Percentiles rank a stretch among this genome's conserved stretches.
Conservation (phyloP, 164 flowering plant species). For the Liquidambar formosana region DNA sequence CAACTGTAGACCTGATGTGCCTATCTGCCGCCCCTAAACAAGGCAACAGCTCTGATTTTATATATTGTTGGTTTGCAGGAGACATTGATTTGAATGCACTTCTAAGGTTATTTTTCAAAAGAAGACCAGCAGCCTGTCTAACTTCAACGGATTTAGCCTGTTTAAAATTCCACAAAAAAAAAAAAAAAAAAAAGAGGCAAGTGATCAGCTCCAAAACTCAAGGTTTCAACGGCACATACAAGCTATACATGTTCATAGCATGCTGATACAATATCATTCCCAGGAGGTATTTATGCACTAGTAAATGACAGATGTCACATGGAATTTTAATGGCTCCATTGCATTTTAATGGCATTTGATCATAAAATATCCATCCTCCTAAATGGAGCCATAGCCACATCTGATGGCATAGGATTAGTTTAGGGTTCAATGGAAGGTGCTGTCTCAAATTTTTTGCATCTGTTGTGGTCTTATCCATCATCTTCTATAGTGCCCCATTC, state of each 20-base stretch:
- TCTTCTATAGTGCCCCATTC: too few relatives aligned
- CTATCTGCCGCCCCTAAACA: slow-evolving; percentile 89
- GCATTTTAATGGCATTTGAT: too few relatives aligned
- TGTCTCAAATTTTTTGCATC: background rate
- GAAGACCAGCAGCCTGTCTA: slow-evolving; percentile 96
- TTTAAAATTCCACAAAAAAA: background rate
- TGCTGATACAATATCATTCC: background rate
- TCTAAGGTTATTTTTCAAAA: slow-evolving; percentile 84
- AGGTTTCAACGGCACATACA: background rate
- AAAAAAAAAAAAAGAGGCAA: slow-evolving; percentile 2
- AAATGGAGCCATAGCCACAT: background rate
- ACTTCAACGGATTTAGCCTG: slow-evolving; percentile 86
- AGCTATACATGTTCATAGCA: background rate
- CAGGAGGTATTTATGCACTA: background rate
- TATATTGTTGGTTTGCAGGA: slow-evolving; percentile 71
- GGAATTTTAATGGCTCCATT: too few relatives aligned
- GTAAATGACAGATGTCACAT: too few relatives aligned
- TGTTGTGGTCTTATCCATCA: background rate
- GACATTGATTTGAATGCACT: slow-evolving; percentile 59
- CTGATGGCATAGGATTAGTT: background rate
- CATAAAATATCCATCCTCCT: too few relatives aligned
- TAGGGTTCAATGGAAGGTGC: background rate
- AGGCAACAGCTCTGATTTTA: slow-evolving; percentile 88
- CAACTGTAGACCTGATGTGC: slow-evolving; percentile 91
- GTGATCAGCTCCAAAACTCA: slow-evolving; percentile 9